Base-by-base conservation (phyloP, 768 basidiomycete genomes). In the Punctularia strigosozonata region DNA sequence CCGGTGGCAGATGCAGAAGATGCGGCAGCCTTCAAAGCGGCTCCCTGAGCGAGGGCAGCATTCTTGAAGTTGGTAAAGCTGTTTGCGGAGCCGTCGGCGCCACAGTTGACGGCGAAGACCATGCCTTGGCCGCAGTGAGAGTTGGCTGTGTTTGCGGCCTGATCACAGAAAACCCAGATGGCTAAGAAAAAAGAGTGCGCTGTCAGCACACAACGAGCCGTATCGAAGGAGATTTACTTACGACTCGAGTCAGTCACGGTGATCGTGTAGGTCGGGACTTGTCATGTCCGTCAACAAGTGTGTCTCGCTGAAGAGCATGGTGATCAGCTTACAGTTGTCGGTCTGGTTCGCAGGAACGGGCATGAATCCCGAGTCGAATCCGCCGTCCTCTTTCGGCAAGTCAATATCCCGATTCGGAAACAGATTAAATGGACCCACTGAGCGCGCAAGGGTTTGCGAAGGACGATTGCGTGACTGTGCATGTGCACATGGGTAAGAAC, bases 31-130 rank as follows among this genome's bases (percentile, higher is more conserved):
- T 64, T 49, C 25, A 73, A 66, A 38, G 62, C 63, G 20, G 68
- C 68, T 41, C 75, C 77, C 36, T 73, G 53, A 3, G 67, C 69
- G 32, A 76, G 60, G 24, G 77, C 75, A 25, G 73, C 51, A 12
- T 65, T 59, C 60, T 77, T 70, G 65, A 78, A 77, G 49, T 69
- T 69, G 33, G 60, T 57, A 62, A 79, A 78, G 5, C 76, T 77
- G 58, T 77, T 77, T 36, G 69, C 53, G 31, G 62, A 44, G 42
- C 68, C 74, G 46, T 70, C 70, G 2, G 58, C 47, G 25, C 71
- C 72, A 54, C 73, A 75, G 57, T 80, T 79, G 51, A 78, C 66
- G 15, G 74, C 68, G 50, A 78, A 77, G 31, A 80, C 74, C 76
- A 80, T 79, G 48, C 76, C 77, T 43, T 57, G 47, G 39, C 75